phyloP scores from a whole-genome alignment of 208 protist species.

The Crithidia fasciculata region DNA sequence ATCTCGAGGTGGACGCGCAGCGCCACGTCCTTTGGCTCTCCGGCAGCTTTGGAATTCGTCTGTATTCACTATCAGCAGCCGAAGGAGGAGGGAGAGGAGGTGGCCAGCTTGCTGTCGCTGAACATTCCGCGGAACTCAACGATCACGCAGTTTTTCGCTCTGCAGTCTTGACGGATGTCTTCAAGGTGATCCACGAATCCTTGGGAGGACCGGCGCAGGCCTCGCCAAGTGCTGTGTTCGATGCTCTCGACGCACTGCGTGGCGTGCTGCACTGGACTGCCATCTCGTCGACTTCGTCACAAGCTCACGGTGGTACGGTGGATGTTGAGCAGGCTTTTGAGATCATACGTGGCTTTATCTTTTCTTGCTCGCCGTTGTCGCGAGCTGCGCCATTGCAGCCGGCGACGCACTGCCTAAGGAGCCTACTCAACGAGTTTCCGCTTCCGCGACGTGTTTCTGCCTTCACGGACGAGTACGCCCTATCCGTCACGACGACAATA shows the following conservation, averaged over 20 bases:
- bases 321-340: constrained; percentile 9
- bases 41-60: neutral
- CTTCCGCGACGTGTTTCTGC: neutral
- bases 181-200: neutral
- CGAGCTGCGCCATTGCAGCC: constrained; percentile 16
- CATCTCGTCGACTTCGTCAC: neutral
- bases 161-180: neutral
- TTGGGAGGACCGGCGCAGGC: neutral
- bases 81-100: neutral
- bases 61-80: neutral
- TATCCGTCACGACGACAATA: constrained; percentile 1
- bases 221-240: neutral
- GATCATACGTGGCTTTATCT: constrained; percentile 2
- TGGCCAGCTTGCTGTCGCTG: too few relatives aligned
- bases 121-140: neutral
- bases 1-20: constrained; percentile 13
- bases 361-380: neutral
- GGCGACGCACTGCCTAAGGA: constrained; percentile 17
- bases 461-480: constrained; percentile 18
- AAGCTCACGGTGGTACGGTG: neutral
- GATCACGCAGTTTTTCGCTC: neutral
- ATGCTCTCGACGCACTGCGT: neutral
- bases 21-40: constrained; percentile 23
- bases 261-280: neutral
- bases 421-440: constrained; percentile 2